Evolutionary conservation across 805 yeast genomes (phyloP), one percentile per base, ranked within the genome.

Genomic region (Candida boleticola): DNA sequence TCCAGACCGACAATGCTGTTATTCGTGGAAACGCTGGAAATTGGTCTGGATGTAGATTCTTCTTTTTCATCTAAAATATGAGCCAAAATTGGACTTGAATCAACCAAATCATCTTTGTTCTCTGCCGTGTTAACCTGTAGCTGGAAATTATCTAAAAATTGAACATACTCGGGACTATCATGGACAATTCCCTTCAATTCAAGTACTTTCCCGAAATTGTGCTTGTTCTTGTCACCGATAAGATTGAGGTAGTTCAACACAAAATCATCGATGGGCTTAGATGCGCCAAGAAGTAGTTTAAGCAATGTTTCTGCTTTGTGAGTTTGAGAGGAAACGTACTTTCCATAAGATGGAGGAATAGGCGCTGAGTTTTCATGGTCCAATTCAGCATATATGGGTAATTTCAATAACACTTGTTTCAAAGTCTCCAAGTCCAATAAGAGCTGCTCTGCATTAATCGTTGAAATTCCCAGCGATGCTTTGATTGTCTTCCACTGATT

Each of bases 371-470:
- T 16, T 55, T 16, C 48, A 46, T 9, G 41, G 40, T 3, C 65
- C 53, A 10, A 54, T 43, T 74, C 73, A 3, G 66, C 50, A 42
- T 53, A 65, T 10, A 53, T 39, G 3, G 82, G 80, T 11, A 80
- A 65, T 16, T 55, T 59, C 1, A 69, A 39, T 30, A 87, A 71
- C 21, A 76, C 67, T 21, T 71, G 68, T 53, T 84, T 85, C 52
- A 92, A 59, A 6, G 76, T 71, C 30, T 82, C 81, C 2, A 85
- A 55, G 63, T 92, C 99, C 18, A 85, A 65, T 30, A 83, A 65
- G 54, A 92, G 70, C 58, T 92, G 97, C 58, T 90, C 96, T 3
- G 92, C 85, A 53, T 74, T 75, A n/a, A 71, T 62, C 10, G 80
- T 68, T 30, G 82, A 86, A 1, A 81, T 70, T n/a, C 80, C 64